These are phyloP conservation scores for Phialocephala sp. DNA, from an alignment of 2,329 filamentous ascomycete genomes.

Conservation along the genomic window DNA sequence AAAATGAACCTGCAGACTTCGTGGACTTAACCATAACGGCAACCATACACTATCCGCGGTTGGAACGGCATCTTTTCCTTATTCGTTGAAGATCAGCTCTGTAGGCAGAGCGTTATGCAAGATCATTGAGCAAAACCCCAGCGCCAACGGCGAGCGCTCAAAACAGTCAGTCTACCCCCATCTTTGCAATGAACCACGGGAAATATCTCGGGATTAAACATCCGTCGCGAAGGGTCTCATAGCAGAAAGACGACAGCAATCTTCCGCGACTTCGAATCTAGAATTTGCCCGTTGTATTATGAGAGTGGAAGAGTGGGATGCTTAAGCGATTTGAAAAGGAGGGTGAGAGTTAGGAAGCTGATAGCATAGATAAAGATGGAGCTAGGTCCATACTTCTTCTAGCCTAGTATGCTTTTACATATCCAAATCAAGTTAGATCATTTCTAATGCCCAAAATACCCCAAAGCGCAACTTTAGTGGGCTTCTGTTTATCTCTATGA, in stretches of 20 bases:
- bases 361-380: neutral
- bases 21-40: neutral
- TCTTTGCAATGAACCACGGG: slow-evolving; percentile 2
- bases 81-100: neutral
- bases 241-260: neutral
- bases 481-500: neutral
- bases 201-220: neutral
- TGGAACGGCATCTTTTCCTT: neutral
- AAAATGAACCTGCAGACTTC: neutral
- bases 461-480: neutral
- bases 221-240: neutral
- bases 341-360: neutral
- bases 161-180: neutral
- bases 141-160: neutral
- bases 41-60: neutral
- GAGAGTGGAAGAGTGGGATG: slow-evolving; percentile 2
- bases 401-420: neutral
- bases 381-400: too few species aligned
- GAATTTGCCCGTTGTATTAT: neutral
- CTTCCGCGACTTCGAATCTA: neutral
- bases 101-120: neutral
- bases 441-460: neutral
- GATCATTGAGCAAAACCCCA: neutral
- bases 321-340: neutral
- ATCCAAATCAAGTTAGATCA: neutral